Base-by-base conservation (phyloP, 2,329 filamentous ascomycete genomes). In the Trichoderma sp. region DNA sequence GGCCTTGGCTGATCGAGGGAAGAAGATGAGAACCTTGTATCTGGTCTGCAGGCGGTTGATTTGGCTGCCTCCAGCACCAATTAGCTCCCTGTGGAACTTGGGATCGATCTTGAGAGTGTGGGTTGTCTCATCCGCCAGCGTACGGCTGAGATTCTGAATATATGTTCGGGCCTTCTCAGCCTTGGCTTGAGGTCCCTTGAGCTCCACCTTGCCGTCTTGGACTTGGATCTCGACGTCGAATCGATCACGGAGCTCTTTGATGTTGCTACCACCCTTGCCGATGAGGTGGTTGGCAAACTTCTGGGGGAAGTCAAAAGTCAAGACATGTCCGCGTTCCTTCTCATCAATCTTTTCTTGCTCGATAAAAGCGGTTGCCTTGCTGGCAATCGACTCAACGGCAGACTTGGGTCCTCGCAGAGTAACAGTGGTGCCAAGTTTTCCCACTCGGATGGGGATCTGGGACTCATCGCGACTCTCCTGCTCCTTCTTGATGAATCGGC, bases 151-250 rank as follows among this genome's bases (percentile, higher is more conserved):
- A 51, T 90, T 88, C 74, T 91, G 85, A 76, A 99, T 98, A 78
- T 97, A 91, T 51, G 90, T 85, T 81, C 93, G 96, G 74, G 93
- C 94, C 64, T 90, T 90, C 81, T 97, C 94, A 1, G 95, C 94
- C 86, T 98, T 98, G 65, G 94, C 93, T 84, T 97, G 93, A 64
- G 96, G 95, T 30, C 97, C 96, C 86, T 97, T 98, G 76, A 99
- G 90, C 82, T 97, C 94, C 64, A 98, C 94, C 83, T 95, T 95
- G 75, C 96, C 96, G 77, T 98, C 93, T 76, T 97, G 91, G 51
- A 98, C 92, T 82, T 98, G 94, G 74, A 99, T 91, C 72, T 91
- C 89, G 6, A 92, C 90, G 72, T 91, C 89, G 73, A 91, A 91
- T 74, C 88, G 88, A 74, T 92, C 90, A 61, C 89, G 86, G 47